phyloP scores from a whole-genome alignment of 2,329 filamentous ascomycete genomes.

The Aspergillus unguis region DNA sequence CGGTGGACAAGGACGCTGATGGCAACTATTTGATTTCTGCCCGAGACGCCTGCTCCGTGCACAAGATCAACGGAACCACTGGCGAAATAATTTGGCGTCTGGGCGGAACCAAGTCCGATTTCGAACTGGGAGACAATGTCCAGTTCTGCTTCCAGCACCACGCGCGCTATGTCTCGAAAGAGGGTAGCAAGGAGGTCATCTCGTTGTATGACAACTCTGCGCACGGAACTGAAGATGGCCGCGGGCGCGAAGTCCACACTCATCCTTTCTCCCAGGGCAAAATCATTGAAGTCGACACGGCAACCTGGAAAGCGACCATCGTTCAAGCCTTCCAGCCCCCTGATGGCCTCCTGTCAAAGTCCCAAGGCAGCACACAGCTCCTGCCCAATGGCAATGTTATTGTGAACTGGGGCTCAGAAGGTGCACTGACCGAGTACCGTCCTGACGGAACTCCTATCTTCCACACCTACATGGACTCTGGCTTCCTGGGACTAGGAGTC shows the following conservation, averaged over 20 bases:
- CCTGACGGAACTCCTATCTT: constrained; percentile 30
- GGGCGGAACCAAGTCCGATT: constrained; percentile 6
- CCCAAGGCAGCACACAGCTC: constrained; percentile 29
- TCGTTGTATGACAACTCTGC: constrained; percentile 32
- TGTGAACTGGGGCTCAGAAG: constrained; percentile 29
- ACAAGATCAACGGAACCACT: constrained; percentile 7
- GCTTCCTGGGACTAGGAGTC: constrained; percentile 18
- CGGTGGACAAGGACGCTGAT: constrained; percentile 38
- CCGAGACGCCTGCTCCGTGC: constrained; percentile 36
- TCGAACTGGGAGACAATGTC: constrained; percentile 10
- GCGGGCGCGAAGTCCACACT: constrained; percentile 36
- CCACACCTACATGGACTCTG: constrained; percentile 32
- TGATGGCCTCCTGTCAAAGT: constrained; percentile 18
- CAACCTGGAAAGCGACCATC: constrained; percentile 13
- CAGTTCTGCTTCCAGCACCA: constrained; percentile 13
- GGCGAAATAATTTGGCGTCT: constrained; percentile 11
- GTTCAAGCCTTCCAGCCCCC: constrained; percentile 16
- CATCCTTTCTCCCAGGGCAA: constrained; percentile 46
- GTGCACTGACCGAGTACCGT: constrained; percentile 20
- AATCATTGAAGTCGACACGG: constrained; percentile 47
- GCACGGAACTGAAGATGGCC: constrained; percentile 31
- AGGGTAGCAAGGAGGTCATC: constrained; percentile 11
- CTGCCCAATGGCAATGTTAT: constrained; percentile 26
- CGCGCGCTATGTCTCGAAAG: constrained; percentile 6
- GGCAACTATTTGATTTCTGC: constrained; percentile 51